These are phyloP conservation scores for Ustilaginoidea virens DNA, from an alignment of 2,329 filamentous ascomycete species.

Conservation along the genomic window DNA sequence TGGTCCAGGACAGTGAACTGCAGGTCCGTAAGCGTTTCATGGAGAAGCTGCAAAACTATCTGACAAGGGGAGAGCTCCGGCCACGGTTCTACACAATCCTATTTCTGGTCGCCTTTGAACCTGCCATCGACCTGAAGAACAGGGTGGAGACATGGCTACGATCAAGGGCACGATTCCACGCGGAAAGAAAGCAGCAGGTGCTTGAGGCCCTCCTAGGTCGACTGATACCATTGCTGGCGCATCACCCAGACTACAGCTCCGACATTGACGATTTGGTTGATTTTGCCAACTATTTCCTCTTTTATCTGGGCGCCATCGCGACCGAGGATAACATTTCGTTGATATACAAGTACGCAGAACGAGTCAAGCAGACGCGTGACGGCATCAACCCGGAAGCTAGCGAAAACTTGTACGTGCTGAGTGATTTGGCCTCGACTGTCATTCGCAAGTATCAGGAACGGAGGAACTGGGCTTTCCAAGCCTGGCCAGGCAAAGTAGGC, in stretches of 20 bases:
- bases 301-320: conserved; percentile 70
- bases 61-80: conserved; percentile 55
- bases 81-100: conserved; percentile 76
- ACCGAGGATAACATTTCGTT: conserved; percentile 76
- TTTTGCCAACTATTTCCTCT: conserved; percentile 77
- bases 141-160: conserved; percentile 79
- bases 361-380: conserved; percentile 81
- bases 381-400: conserved; percentile 52
- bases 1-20: conserved; percentile 62
- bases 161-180: conserved; percentile 56
- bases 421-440: conserved; percentile 70
- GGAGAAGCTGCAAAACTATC: conserved; percentile 77
- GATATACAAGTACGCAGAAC: conserved; percentile 83
- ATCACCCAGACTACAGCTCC: conserved; percentile 76
- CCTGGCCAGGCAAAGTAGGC: conserved; percentile 66
- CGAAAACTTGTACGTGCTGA: conserved; percentile 69
- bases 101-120: conserved; percentile 87
- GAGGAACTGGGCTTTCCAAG: conserved; percentile 73
- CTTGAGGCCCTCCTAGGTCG: conserved; percentile 74
- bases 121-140: conserved; percentile 53
- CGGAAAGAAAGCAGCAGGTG: conserved; percentile 39
- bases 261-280: conserved; percentile 56
- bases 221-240: conserved; percentile 74
- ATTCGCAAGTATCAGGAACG: conserved; percentile 77
- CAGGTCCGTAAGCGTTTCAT: conserved; percentile 69